Percentiles rank a stretch among this genome's conserved stretches.
These are phyloP conservation scores for Fusarium virguliforme DNA, from an alignment of 2,329 filamentous ascomycete genomes.

Conservation along the genomic window DNA sequence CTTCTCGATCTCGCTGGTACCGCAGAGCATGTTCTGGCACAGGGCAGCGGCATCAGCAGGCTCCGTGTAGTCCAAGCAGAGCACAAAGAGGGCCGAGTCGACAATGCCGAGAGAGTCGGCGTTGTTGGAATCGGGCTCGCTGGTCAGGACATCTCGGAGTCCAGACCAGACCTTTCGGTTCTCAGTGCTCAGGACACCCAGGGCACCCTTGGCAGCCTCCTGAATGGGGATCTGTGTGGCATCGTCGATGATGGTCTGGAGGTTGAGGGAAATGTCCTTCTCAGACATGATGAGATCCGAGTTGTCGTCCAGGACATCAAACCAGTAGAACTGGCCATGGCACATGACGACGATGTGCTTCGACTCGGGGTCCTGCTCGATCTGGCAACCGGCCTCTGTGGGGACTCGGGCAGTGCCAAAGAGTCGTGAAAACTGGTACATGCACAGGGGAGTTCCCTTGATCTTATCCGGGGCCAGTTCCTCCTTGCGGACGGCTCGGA, in stretches of 20 bases:
- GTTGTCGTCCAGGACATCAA: slow-evolving; percentile 95
- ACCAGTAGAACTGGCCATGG: slow-evolving; percentile 98
- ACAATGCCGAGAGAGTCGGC: slow-evolving; percentile 96
- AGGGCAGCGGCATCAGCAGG: slow-evolving; percentile 84
- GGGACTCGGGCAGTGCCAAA: slow-evolving; percentile 97
- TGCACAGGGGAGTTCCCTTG: slow-evolving; percentile 88
- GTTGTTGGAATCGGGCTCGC: slow-evolving; percentile 92
- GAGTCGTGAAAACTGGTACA: slow-evolving; percentile 97
- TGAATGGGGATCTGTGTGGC: slow-evolving; percentile 91
- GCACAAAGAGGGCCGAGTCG: slow-evolving; percentile 91
- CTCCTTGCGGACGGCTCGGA: slow-evolving; percentile 91
- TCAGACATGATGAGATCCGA: slow-evolving; percentile 98
- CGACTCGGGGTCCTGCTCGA: slow-evolving; percentile 93
- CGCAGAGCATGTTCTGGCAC: slow-evolving; percentile 99
- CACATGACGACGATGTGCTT: slow-evolving; percentile 95
- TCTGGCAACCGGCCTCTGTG: slow-evolving; percentile 94
- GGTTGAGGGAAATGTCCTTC: slow-evolving; percentile 90
- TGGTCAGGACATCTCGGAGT: slow-evolving; percentile 87
- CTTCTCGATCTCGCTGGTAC: slow-evolving; percentile 90
- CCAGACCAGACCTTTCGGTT: slow-evolving; percentile 98
- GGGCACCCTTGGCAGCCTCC: slow-evolving; percentile 93
- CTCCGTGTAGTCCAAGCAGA: slow-evolving; percentile 94
- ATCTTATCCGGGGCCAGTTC: slow-evolving; percentile 92
- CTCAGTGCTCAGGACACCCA: slow-evolving; percentile 95
- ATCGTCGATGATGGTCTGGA: slow-evolving; percentile 93